These are phyloP conservation scores for Aspergillus versicolor DNA, from an alignment of 2,329 filamentous ascomycete species.

Conservation along the genomic window DNA sequence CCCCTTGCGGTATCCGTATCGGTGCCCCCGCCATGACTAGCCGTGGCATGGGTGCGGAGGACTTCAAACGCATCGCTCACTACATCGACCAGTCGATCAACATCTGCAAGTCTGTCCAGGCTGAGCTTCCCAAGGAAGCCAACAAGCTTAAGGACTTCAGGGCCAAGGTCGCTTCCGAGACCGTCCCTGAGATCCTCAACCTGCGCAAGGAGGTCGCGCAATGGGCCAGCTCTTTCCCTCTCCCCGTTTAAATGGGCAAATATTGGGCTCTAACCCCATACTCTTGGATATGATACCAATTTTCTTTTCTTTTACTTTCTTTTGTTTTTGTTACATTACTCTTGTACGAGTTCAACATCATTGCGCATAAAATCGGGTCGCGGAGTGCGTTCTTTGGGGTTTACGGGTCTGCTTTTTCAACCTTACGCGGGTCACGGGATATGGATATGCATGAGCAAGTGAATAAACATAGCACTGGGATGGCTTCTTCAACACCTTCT, in stretches of 20 bases:
- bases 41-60: conserved; percentile 85
- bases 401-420: conserved; percentile 43
- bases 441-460: conserved; percentile 29
- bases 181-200: conserved; percentile 76
- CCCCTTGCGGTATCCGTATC: conserved; percentile 91
- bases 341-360: conserved; percentile 38
- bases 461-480: conserved; percentile 23
- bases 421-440: conserved; percentile 39
- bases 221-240: conserved; percentile 89
- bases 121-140: conserved; percentile 83
- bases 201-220: conserved; percentile 84
- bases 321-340: conserved; percentile 10
- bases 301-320: conserved; percentile 12
- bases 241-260: conserved; percentile 57
- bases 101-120: conserved; percentile 86
- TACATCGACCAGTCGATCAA: conserved; percentile 91
- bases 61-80: conserved; percentile 84
- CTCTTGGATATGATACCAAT: conserved; percentile 22
- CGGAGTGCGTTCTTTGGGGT: conserved; percentile 35
- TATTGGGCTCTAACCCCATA: conserved; percentile 1
- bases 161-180: conserved; percentile 77
- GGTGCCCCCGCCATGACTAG: conserved; percentile 97
- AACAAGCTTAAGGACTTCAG: conserved; percentile 99
- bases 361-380: conserved; percentile 31
- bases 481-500: conserved; percentile 28